Percentiles rank a stretch among this genome's conserved stretches.
phyloP scores from a whole-genome alignment of 192 early-diverging fungal genomes.

The Dissophora globulifera region DNA sequence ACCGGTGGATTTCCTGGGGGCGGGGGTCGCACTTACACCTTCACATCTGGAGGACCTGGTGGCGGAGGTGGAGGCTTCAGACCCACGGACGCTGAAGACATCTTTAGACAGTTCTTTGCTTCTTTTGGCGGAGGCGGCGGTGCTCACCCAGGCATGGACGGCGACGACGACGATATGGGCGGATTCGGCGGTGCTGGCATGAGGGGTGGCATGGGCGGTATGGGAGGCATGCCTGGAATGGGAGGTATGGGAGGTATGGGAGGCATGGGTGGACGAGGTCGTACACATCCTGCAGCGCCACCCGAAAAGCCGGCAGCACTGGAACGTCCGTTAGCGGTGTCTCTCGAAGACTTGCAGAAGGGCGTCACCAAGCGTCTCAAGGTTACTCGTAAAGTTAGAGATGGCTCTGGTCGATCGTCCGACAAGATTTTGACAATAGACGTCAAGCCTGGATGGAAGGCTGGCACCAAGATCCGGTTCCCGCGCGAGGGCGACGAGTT shows the following conservation, averaged over 20 bases:
- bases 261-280: conserved; percentile 35
- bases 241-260: conserved; percentile 55
- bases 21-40: conserved; percentile 72
- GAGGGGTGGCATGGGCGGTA: conserved; percentile 60
- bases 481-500: conserved; percentile 89
- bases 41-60: conserved; percentile 55
- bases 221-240: conserved; percentile 47
- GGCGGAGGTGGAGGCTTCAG: conserved; percentile 64
- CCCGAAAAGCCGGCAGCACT: conserved; percentile 56
- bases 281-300: conserved; percentile 8
- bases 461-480: conserved; percentile 95
- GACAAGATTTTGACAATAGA: conserved; percentile 89
- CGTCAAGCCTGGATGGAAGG: conserved; percentile 96
- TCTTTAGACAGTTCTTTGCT: conserved; percentile 90
- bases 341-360: conserved; percentile 93
- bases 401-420: conserved; percentile 53
- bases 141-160: conserved; percentile 52
- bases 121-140: conserved; percentile 65
- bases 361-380: conserved; percentile 94
- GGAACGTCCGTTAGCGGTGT: conserved; percentile 76
- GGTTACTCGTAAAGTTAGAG: conserved; percentile 76
- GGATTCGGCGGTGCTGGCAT: conserved; percentile 33
- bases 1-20: conserved; percentile 62
- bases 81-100: conserved; percentile 84
- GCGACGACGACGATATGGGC: conserved; percentile 61